Percentiles rank a stretch among this genome's conserved stretches.
phyloP scores from a whole-genome alignment of 345 rosid genomes.

The Linum usitatissimum region DNA sequence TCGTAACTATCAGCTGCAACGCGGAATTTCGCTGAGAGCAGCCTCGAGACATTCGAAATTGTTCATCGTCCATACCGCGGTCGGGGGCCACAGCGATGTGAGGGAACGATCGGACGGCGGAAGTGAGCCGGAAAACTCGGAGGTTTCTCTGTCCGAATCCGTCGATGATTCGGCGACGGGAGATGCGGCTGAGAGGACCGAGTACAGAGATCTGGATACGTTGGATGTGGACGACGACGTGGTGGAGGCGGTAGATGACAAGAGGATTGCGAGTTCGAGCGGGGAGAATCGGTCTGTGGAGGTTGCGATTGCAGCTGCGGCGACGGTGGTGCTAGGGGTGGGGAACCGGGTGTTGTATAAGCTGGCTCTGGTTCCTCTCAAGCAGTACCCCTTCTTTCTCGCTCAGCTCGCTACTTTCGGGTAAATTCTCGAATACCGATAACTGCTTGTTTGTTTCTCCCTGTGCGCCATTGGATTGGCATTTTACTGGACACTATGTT shows the following conservation, averaged over 20 bases:
- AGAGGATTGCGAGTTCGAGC: slow-evolving; percentile 18
- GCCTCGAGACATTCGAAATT: slow-evolving; percentile 16
- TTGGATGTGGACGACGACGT: slow-evolving; percentile 18
- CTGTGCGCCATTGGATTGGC: neutral
- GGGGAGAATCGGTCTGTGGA: slow-evolving; percentile 30
- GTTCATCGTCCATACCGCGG: slow-evolving; percentile 25
- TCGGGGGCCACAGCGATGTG: slow-evolving; percentile 12
- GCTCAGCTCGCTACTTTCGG: slow-evolving; percentile 96
- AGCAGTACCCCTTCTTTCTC: slow-evolving; percentile 84
- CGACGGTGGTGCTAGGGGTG: slow-evolving; percentile 66
- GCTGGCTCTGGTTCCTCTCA: slow-evolving; percentile 79
- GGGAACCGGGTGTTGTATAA: slow-evolving; percentile 84
- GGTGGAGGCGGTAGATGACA: slow-evolving; percentile 15
- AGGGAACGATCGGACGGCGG: slow-evolving; percentile 36
- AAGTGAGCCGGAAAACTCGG: slow-evolving; percentile 17
- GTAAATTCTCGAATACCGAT: slow-evolving; percentile 23
- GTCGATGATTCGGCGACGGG: neutral
- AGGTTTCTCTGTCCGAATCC: slow-evolving; percentile 30
- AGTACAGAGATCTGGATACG: neutral
- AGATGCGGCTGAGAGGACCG: neutral
- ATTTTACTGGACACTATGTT: neutral
- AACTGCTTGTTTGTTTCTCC: neutral
- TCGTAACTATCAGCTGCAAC: slow-evolving; percentile 16
- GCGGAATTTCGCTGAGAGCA: slow-evolving; percentile 24
- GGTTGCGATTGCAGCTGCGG: slow-evolving; percentile 59